A percentile compares a stretch with the other conserved stretches of the same genome.
Evolutionary conservation across 2,329 filamentous ascomycete species (phyloP).

Genomic region (Colletotrichum nymphaeae): DNA sequence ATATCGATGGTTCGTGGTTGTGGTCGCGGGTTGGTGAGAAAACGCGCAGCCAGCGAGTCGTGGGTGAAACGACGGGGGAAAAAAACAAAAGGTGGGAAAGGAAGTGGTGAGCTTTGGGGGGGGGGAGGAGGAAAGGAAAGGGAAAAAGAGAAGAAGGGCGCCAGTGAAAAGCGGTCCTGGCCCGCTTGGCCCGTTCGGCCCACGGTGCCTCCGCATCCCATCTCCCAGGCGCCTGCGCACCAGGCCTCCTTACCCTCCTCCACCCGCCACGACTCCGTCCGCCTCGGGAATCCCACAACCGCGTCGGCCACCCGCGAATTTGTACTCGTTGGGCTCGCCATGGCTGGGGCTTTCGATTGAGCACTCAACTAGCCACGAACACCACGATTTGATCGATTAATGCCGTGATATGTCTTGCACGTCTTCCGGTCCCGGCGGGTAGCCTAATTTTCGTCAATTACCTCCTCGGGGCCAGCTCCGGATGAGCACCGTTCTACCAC

Average conservation of each 20-base stretch:
- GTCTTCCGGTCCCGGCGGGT: slow-evolving; percentile 15
- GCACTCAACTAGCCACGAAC: slow-evolving; percentile 41
- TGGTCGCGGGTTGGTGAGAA: slow-evolving; percentile 19
- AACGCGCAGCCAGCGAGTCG: slow-evolving; percentile 27
- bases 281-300: slow-evolving; percentile 43
- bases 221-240: slow-evolving; percentile 34
- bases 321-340: slow-evolving; percentile 73
- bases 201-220: slow-evolving; percentile 36
- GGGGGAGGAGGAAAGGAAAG: slow-evolving; percentile 44
- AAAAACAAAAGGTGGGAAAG: slow-evolving; percentile 43
- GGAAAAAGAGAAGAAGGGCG: slow-evolving; percentile 38
- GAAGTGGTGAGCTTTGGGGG: slow-evolving; percentile 38
- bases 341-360: slow-evolving; percentile 50
- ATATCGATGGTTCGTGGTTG: slow-evolving; percentile 28
- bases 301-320: slow-evolving; percentile 63
- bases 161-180: slow-evolving; percentile 37
- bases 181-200: slow-evolving; percentile 36
- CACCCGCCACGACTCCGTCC: slow-evolving; percentile 46
- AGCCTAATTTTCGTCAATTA: slow-evolving; percentile 27
- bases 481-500: slow-evolving; percentile 16
- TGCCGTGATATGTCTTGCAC: slow-evolving; percentile 1
- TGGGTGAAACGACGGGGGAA: slow-evolving; percentile 38
- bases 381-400: slow-evolving; percentile 11
- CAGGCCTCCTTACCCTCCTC: slow-evolving; percentile 42
- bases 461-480: slow-evolving; percentile 32